Base-by-base conservation (phyloP, 352 stramenopile genomes). In the Phytopythium delawarense region DNA sequence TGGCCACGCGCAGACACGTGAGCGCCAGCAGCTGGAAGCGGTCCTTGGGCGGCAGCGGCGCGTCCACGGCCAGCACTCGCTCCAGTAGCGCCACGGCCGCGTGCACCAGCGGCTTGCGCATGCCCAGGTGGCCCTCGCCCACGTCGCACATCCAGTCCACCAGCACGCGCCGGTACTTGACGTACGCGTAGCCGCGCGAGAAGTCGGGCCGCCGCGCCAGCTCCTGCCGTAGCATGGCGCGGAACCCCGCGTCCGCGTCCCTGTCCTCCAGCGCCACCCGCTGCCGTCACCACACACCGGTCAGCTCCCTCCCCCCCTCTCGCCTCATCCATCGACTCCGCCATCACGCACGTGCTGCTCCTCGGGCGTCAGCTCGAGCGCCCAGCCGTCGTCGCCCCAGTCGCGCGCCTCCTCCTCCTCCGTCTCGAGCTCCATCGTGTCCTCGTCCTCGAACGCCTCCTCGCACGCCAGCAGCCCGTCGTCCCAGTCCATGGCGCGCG, bases 61-160 rank as follows among this genome's bases (percentile, higher is more conserved):
- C 60, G 51, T 76, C 65, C 18, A 5, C n/a, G 12, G 80, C 70
- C 42, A 96, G 69, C 48, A 91, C 54, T 53, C 84, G 86, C 62
- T 96, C 87, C n/a, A 96, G 67, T 54, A 94, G 92, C 42, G 79
- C 80, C 55, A 96, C 87, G 3, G 81, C 87, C 0, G 81, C 81
- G 64, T 96, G 84, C 18, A 94, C 75, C 15, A 87, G 88, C 40
- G 78, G 78, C 67, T 96, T 94, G 59, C 82, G 81, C 69, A 96
- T 84, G 28, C 89, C 76, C 64, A 96, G 75, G 64, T 93, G 83
- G 12, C 67, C 69, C 59, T 96, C 87, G 63, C 86, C 87, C 32
- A 94, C 84, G 56, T 96, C 87, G 20, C 71, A 74, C 76, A 92
- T 96, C 87, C 87, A 96, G 59, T 96, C 84, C 42, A 94, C 81